Base-by-base conservation (phyloP, 805 yeast species). In the Scheffersomyces ergatensis region DNA sequence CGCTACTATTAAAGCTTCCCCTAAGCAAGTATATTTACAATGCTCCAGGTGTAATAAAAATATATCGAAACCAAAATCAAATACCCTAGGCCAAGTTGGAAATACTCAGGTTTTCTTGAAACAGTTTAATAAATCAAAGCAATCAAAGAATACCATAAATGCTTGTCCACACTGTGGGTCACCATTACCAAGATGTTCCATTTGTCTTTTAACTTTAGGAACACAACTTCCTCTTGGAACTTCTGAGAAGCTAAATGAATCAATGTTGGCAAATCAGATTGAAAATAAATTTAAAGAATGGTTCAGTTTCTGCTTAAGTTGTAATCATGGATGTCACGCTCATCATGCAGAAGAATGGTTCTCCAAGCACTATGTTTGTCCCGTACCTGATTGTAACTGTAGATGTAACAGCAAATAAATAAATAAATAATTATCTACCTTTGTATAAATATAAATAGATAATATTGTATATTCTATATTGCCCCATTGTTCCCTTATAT, bases 291-390 rank as follows among this genome's bases (percentile, higher is more conserved):
- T 85, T 57, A 76, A 80, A 44, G 84, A 85, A 47, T 89, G 96
- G 96, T 89, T 92, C 50, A 87, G 93, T 50, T 89, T 89, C 63
- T 92, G 99, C 55, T 64, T 92, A 48, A 78, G 83, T 25, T 92
- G 99, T 58, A 88, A 85, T 56, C 99, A 92, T 54, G 96, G 97
- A 1, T 83, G 83, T 78, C 99, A 92, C 64, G 89, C 96, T 0
- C 89, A 85, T 3, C 99, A 92, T 59, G 97, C 97, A 0, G 89
- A 87, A 47, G 95, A 90, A 54, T 92, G 99, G 99, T 92, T 92
- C 59, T 76, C 83, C 19, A 83, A 82, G 58, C 96, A 90, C 53
- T 78, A 77, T 41, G 78, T 86, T 1, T 92, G 99, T 55, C 97
- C 99, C 0, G 96, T 92, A 2, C 97, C 97, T 0, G 95, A 89